Base-by-base conservation (phyloP, 2,329 filamentous ascomycete genomes). In the Pseudogymnoascus sp. region DNA sequence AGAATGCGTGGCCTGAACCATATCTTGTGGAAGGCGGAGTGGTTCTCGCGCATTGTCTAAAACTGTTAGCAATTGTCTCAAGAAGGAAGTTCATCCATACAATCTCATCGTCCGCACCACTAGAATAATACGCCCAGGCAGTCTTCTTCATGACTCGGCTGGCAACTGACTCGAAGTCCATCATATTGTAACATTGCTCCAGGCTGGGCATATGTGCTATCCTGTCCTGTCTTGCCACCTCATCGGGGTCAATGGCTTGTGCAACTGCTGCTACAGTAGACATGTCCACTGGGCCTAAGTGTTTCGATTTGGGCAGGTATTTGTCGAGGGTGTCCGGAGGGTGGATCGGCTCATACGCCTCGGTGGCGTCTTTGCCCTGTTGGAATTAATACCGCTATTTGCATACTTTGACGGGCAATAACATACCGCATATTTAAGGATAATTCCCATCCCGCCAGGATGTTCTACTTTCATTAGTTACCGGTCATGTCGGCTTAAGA, bases 121-220 rank as follows among this genome's bases (percentile, higher is more conserved):
- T 95, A 0, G 91, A 96, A 76, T 99, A 99, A 79, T 99, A 99
- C 26, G 90, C 95, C 95, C 95, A 99, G 0, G 93, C 93, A 1
- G 88, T 89, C 79, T 90, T 96, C 83, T 96, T 97, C 93, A 97
- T 97, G 63, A 96, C 86, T 40, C 86, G 81, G 70, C 88, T 86
- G 4, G 95, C 95, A 37, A 97, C 93, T 3, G 91, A 86, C 81
- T 99, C 95, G 74, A 99, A 99, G 77, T 99, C 95, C 78, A 95
- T 85, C 65, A 97, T 78, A 74, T 97, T 97, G 77, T 93, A 96
- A 80, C 92, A 96, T 74, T 96, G 89, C 68, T 90, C 87, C 65
- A 97, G 79, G 56, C 86, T 79, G 0, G 93, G 93, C 86, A 92
- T 96, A 65, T 82, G 79, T 69, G 82, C 80, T 64, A 92, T 84